Evolutionary conservation across 805 yeast species (phyloP), one percentile per base, ranked within the genome.

Genomic region (Komagataella phaffii): DNA sequence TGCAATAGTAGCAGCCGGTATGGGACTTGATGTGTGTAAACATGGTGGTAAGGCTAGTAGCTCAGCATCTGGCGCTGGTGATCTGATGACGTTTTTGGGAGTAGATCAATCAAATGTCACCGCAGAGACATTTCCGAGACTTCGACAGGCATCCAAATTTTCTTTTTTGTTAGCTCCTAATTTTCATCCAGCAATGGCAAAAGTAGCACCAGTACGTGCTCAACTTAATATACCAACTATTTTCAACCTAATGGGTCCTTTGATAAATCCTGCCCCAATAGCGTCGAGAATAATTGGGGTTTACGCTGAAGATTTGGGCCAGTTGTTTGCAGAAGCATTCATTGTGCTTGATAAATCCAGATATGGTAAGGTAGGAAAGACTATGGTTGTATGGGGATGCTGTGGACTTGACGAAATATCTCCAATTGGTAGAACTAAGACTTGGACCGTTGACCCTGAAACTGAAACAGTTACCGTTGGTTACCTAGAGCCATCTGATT

Each of bases 21-120:
- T 88, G 73, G 79, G 78, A 1, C 65, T 91, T 46, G 76, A 78
- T 19, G 83, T 93, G 17, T 87, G 96, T 62, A 93, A 93, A 55
- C 99, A 93, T 65, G 99, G 99, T 21, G 98, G 98, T 12, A 91
- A 93, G 60, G 98, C 99, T 0, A 81, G 96, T 0, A 89, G 98
- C 0, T 88, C 96, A 0, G 67, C 85, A 1, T 86, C 96, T 1
- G 99, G 99, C 0, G 85, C 97, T 1, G 97, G 96, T 3, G 99
- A 93, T 63, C 71, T 93, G 53, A 76, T 93, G 62, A 71, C 76
- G 24, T 74, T 80, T 23, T 72, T 93, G n/a, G 98, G 96, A 0
- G 83, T 89, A n/a, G 87, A 88, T 55, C 71, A 88, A 51, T 70
- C 79, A 56, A 79, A 81, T 58, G 88, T 93, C 30, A 84, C 78